Evolutionary conservation across 1,139 yeast genomes (phyloP).

Genomic region (Hemisphaericaspora xylofermentans): DNA sequence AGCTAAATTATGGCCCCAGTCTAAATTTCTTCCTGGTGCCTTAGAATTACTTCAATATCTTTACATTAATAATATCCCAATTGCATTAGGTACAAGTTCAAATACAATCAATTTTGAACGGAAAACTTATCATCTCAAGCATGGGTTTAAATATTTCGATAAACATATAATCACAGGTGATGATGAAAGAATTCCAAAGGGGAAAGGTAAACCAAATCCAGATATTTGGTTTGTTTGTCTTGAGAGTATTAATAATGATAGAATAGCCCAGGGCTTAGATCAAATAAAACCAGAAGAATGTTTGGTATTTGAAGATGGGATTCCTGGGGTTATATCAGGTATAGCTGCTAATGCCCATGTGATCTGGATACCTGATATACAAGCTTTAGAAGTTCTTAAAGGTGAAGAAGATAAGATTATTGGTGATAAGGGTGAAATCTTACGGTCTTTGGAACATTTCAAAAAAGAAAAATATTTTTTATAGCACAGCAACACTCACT

Average conservation of each 20-base stretch:
- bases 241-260: conserved; percentile 56
- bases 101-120: conserved; percentile 53
- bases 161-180: conserved; percentile 83
- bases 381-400: conserved; percentile 56
- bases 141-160: conserved; percentile 63
- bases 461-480: conserved; percentile 49
- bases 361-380: conserved; percentile 87
- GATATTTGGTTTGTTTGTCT: conserved; percentile 89
- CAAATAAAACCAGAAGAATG: conserved; percentile 72
- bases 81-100: conserved; percentile 93
- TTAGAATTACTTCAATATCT: conserved; percentile 59
- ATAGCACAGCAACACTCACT: too few species aligned
- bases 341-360: conserved; percentile 79
- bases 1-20: conserved; percentile 56
- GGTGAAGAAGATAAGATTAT: conserved; percentile 46
- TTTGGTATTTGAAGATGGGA: conserved; percentile 89
- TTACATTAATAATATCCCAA: conserved; percentile 54
- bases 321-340: conserved; percentile 86
- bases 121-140: conserved; percentile 68
- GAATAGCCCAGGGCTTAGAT: conserved; percentile 31
- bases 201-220: conserved; percentile 90
- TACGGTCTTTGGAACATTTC: conserved; percentile 53
- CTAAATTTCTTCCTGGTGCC: conserved; percentile 83
- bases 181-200: conserved; percentile 74
- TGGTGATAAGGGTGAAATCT: conserved; percentile 56